Evolutionary conservation across 2,329 filamentous ascomycete species (phyloP).

Genomic region (Pestalotiopsis sp.): DNA sequence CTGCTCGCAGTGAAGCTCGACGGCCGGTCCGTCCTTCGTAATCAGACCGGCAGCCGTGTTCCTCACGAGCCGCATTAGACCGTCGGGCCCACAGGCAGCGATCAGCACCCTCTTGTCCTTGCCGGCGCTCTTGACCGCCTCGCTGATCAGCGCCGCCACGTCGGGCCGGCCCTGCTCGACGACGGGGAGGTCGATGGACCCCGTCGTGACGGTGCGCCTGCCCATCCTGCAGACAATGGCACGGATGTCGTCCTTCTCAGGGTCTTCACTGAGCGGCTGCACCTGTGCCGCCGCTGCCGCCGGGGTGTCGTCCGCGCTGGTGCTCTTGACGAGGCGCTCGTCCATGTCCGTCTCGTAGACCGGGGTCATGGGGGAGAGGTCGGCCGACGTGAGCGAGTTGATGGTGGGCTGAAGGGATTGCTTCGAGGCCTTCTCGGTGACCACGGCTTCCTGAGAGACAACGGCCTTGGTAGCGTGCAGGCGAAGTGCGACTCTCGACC

Average conservation of each 20-base stretch:
- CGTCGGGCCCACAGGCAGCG: constrained; percentile 50
- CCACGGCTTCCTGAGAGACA: constrained; percentile 8
- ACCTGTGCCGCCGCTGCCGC: constrained; percentile 10
- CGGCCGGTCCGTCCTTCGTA: constrained; percentile 43
- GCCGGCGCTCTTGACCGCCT: constrained; percentile 35
- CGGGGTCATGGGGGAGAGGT: constrained; percentile 2
- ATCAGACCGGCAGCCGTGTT: constrained; percentile 47
- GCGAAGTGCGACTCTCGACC: constrained; percentile 39
- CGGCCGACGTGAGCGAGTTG: not conserved
- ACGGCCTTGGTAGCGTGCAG: constrained; percentile 38
- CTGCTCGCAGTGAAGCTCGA: constrained; percentile 55
- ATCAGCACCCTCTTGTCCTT: constrained; percentile 43
- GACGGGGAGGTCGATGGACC: constrained; percentile 29
- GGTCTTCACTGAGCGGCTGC: constrained; percentile 19
- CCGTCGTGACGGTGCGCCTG: constrained; percentile 17
- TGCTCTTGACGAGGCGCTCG: not conserved
- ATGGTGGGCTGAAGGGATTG: constrained; percentile 5
- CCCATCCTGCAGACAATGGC: constrained; percentile 10
- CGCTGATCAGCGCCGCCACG: constrained; percentile 38
- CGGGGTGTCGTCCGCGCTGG: constrained; percentile 12
- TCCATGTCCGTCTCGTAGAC: constrained; percentile 11
- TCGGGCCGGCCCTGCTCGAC: constrained; percentile 44
- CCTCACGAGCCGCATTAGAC: constrained; percentile 46
- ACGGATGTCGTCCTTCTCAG: constrained; percentile 23
- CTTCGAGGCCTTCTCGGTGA: constrained; percentile 13